A percentile compares a stretch with the other conserved stretches of the same genome.
These are phyloP conservation scores for Penicillium dipodomyicola DNA, from an alignment of 495 filamentous ascomycete species.

Conservation along the genomic window DNA sequence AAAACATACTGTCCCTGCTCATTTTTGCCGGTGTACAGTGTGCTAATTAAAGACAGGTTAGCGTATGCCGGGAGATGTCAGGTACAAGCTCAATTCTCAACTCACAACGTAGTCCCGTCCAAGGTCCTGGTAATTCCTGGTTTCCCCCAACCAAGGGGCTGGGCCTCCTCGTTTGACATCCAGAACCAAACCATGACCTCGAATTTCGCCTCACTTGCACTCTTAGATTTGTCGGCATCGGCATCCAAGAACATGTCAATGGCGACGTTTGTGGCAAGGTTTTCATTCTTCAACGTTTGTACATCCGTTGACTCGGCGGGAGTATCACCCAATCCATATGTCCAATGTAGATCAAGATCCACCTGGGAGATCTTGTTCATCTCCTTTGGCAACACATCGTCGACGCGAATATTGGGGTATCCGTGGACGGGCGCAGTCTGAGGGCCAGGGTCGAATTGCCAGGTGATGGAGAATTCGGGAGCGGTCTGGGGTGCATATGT, in stretches of 20 bases:
- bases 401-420: conserved; percentile 38
- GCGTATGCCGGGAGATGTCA: background rate
- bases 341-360: conserved; percentile 35
- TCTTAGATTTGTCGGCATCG: conserved; percentile 24
- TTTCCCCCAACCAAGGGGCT: conserved; percentile 27
- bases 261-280: conserved; percentile 42
- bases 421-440: conserved; percentile 34
- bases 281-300: conserved; percentile 13
- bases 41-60: conserved; percentile 19
- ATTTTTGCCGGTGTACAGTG: conserved; percentile 32
- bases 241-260: conserved; percentile 47
- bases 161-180: conserved; percentile 19
- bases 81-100: background rate
- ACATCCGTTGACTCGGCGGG: conserved; percentile 17
- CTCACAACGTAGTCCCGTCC: conserved; percentile 37
- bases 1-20: conserved; percentile 28
- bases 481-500: conserved; percentile 36
- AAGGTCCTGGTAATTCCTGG: conserved; percentile 18
- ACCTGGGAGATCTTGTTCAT: conserved; percentile 23
- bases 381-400: conserved; percentile 24
- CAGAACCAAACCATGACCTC: conserved; percentile 51
- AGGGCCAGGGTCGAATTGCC: conserved; percentile 31
- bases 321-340: conserved; percentile 35
- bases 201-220: conserved; percentile 32
- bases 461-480: conserved; percentile 38